Evolutionary conservation across 768 basidiomycete genomes (phyloP), one percentile per base, ranked within the genome.

Genomic region (Tylopilus balloui): DNA sequence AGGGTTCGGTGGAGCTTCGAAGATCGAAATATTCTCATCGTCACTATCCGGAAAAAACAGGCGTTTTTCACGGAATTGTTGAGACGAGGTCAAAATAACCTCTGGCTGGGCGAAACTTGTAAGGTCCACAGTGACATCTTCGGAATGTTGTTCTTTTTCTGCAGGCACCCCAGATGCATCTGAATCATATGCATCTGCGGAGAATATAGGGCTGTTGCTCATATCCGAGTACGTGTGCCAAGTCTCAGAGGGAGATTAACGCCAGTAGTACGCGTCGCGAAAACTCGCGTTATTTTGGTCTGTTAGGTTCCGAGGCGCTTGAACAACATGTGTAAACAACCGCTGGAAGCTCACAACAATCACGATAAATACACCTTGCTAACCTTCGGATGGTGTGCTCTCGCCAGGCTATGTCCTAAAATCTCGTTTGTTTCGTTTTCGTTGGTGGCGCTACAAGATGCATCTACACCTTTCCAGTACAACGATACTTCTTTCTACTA

Each of bases 181-280:
- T 39, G 80, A 74, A 47, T 79, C 81, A 29, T 72, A 72, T 14
- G 83, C 79, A 29, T 74, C 75, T 31, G 79, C 77, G 63, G 87
- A 86, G 61, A 87, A 86, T 10, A 77, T 65, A 7, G 63, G 66
- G 12, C 11, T 31, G 39, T 37, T 29, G 34, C 35, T 47, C 62
- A 66, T 65, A 19, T 35, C 6, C 13, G 21, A 21, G 35, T 39
- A 6, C 27, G 31, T 20, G 19, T 44, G 15, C 17, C 28, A n/a
- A n/a, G n/a, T 31, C 34, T n/a, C 13, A 5, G 27, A 34, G 8
- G 23, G 24, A 10, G 45, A 23, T 17, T 19, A 28, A 12, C 12
- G 36, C 29, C 38, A 37, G n/a, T 15, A 14, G 36, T 32, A 50
- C 52, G 51, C 47, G 56, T 48, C 36, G 44, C 12, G 8, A 43